These are phyloP conservation scores for Vigna nakashimae DNA, from an alignment of 306 rosid genomes.

Conservation along the genomic window DNA sequence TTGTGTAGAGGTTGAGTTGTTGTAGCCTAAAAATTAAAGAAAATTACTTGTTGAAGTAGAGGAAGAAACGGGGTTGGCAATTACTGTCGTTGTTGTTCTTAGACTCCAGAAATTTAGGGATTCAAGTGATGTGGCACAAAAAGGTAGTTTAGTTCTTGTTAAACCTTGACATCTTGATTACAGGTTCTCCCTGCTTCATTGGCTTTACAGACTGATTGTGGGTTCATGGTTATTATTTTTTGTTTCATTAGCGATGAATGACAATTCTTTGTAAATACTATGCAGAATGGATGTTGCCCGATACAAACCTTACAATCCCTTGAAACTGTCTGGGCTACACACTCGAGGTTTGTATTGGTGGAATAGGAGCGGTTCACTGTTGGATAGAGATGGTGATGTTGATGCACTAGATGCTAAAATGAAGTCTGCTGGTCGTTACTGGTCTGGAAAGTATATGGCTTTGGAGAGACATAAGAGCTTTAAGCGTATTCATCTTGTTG, in stretches of 20 bases:
- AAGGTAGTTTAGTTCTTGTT: neutral
- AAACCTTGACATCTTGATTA: conserved; percentile 30
- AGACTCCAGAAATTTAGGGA: conserved; percentile 5
- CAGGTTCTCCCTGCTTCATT: neutral
- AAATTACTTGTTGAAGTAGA: conserved; percentile 30
- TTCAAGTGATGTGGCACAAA: neutral
- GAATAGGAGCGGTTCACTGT: conserved; percentile 54
- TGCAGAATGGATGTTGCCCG: conserved; percentile 97
- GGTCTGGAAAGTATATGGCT: conserved; percentile 90
- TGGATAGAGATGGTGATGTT: conserved; percentile 78
- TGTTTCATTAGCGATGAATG: conserved; percentile 32
- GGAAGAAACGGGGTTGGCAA: conserved; percentile 20
- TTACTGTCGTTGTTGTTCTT: conserved; percentile 9
- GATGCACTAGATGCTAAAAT: conserved; percentile 75
- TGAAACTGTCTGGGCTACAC: conserved; percentile 49
- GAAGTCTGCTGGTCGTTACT: conserved; percentile 84
- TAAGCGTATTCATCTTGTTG: conserved; percentile 71
- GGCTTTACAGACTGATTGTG: neutral
- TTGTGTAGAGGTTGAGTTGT: conserved; percentile 31
- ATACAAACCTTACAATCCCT: conserved; percentile 62
- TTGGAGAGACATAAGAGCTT: conserved; percentile 82
- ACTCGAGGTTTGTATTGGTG: conserved; percentile 54
- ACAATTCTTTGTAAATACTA: conserved; percentile 27
- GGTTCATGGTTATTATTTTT: conserved; percentile 8
- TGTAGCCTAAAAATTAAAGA: neutral